Evolutionary conservation across 2,329 filamentous ascomycete species (phyloP).

Genomic region (Colletotrichum nymphaeae): DNA sequence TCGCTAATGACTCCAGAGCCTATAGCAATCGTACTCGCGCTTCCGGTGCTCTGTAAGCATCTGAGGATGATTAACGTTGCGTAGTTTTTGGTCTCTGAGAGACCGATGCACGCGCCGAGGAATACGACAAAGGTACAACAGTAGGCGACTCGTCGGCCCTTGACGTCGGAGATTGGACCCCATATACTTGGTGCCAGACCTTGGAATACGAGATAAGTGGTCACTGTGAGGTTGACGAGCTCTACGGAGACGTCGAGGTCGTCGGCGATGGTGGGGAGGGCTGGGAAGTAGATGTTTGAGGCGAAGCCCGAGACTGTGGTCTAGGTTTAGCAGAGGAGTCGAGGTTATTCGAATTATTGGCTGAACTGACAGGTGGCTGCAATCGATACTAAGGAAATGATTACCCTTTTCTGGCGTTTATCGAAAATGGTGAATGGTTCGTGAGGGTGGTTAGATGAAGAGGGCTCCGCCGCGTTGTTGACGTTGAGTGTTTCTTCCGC

Average conservation of each 20-base stretch:
- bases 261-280: conserved; percentile 54
- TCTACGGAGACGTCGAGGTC: conserved; percentile 53
- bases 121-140: conserved; percentile 59
- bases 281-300: conserved; percentile 62
- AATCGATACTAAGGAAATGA: conserved; percentile 58
- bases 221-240: conserved; percentile 56
- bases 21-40: conserved; percentile 66
- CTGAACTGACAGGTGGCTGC: conserved; percentile 60
- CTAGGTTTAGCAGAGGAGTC: neutral
- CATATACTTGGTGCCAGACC: conserved; percentile 64
- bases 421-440: conserved; percentile 63
- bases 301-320: conserved; percentile 52
- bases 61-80: conserved; percentile 60
- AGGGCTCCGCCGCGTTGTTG: no score
- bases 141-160: conserved; percentile 61
- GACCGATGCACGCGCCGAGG: conserved; percentile 57
- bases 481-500: neutral
- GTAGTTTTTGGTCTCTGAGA: conserved; percentile 57
- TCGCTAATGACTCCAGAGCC: conserved; percentile 66
- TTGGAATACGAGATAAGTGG: conserved; percentile 61
- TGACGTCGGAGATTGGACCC: conserved; percentile 59
- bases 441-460: conserved; percentile 1
- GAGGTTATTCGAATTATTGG: rapidly evolving
- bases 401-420: conserved; percentile 57
- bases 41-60: conserved; percentile 64